A percentile compares a stretch with the other conserved stretches of the same genome.
These are phyloP conservation scores for Helotiales sp. DNA, from an alignment of 2,329 filamentous ascomycete genomes.

Conservation along the genomic window DNA sequence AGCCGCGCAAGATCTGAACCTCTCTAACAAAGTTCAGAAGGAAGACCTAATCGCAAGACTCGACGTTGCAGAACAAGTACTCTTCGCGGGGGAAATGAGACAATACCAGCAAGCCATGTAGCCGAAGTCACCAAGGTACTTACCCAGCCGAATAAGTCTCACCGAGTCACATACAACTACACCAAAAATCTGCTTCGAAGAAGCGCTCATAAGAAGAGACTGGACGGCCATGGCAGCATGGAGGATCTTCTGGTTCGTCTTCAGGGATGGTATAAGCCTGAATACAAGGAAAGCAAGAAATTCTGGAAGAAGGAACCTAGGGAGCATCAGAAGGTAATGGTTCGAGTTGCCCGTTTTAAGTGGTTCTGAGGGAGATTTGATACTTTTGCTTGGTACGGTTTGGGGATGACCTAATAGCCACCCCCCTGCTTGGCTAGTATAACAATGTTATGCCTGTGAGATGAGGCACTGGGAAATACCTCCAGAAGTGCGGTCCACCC, in stretches of 20 bases:
- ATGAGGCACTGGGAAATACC: too few relatives aligned
- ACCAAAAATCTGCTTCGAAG: not conserved
- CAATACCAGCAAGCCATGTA: not conserved
- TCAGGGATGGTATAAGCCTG: not conserved
- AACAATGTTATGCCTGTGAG: too few relatives aligned
- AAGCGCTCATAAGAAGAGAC: not conserved
- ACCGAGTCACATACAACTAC: too few relatives aligned
- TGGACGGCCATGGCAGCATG: not conserved
- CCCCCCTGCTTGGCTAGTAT: too few relatives aligned
- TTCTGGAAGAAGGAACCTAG: not conserved
- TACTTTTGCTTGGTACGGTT: not conserved
- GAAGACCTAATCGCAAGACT: conserved; percentile 9
- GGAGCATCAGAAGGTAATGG: not conserved
- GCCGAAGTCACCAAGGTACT: not conserved
- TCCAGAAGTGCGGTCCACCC: too few relatives aligned
- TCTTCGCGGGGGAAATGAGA: not conserved
- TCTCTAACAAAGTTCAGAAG: not conserved
- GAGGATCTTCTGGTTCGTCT: not conserved
- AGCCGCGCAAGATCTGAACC: not conserved
- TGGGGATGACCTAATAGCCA: not conserved
- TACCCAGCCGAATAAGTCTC: not conserved
- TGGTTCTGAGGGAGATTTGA: not conserved
- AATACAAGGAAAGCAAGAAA: not conserved
- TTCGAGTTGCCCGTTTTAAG: not conserved
- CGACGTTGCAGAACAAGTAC: not conserved